These are phyloP conservation scores for Ligustrum vulgare DNA, from an alignment of 257 asterid species.

Conservation along the genomic window DNA sequence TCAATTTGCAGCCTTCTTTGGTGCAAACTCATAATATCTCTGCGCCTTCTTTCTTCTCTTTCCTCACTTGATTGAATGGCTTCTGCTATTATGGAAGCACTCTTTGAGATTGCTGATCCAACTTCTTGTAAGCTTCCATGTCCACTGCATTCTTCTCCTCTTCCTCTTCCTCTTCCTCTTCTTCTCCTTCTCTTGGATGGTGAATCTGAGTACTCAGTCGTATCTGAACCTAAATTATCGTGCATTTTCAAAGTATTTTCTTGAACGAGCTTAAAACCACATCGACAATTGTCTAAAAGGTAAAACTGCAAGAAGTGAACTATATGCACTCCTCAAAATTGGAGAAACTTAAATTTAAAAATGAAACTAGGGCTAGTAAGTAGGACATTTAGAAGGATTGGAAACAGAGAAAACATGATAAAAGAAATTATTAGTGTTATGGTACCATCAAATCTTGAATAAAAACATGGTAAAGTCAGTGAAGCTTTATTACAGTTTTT, in stretches of 20 bases:
- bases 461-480: too few relatives aligned
- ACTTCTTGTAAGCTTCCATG: conserved; percentile 36
- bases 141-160: conserved; percentile 17
- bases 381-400: too few relatives aligned
- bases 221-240: conserved; percentile 31
- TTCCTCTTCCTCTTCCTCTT: conserved; percentile 24
- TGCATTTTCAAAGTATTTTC: conserved; percentile 18
- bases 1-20: conserved; percentile 71
- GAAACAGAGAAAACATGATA: too few relatives aligned
- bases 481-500: too few relatives aligned
- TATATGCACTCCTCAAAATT: too few relatives aligned
- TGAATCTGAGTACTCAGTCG: conserved; percentile 60
- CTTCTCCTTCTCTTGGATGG: conserved; percentile 60
- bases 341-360: too few relatives aligned
- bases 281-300: too few relatives aligned
- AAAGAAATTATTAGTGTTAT: not conserved
- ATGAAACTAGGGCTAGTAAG: too few relatives aligned
- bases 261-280: too few relatives aligned
- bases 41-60: conserved; percentile 72
- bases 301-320: too few relatives aligned
- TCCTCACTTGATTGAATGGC: conserved; percentile 69
- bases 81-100: conserved; percentile 68
- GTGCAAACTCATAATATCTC: conserved; percentile 62
- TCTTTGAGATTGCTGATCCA: conserved; percentile 56
- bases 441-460: too few relatives aligned